phyloP scores from a whole-genome alignment of 495 filamentous ascomycete genomes.

The Penicillium mononematosum region DNA sequence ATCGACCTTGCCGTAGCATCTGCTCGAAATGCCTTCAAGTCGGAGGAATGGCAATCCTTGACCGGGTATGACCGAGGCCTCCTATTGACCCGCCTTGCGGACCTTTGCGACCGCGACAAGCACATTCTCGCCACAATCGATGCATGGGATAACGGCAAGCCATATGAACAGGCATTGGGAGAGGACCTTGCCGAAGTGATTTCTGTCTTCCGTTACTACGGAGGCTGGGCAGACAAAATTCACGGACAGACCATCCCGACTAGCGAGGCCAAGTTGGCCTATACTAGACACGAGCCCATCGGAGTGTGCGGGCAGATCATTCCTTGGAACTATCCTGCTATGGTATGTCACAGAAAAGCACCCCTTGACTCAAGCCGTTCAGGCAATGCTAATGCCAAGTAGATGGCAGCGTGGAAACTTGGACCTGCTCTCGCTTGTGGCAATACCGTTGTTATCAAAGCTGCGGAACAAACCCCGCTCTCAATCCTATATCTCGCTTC shows the following conservation, averaged over 20 bases:
- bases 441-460: constrained; percentile 82
- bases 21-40: constrained; percentile 71
- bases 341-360: neutral
- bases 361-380: neutral
- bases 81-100: constrained; percentile 66
- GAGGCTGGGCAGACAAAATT: constrained; percentile 71
- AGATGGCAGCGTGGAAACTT: constrained; percentile 89
- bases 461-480: constrained; percentile 89
- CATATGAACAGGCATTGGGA: constrained; percentile 60
- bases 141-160: constrained; percentile 83
- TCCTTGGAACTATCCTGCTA: constrained; percentile 79
- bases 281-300: constrained; percentile 75
- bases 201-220: constrained; percentile 68
- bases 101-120: constrained; percentile 61
- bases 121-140: constrained; percentile 77
- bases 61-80: constrained; percentile 64
- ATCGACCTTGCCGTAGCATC: constrained; percentile 75
- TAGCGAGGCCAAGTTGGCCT: constrained; percentile 68
- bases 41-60: constrained; percentile 70
- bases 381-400: constrained; percentile 8
- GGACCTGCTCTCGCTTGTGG: constrained; percentile 53
- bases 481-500: constrained; percentile 75
- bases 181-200: constrained; percentile 66
- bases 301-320: constrained; percentile 86
- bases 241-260: constrained; percentile 79